Base-by-base conservation (phyloP, 495 filamentous ascomycete species). In the Penicillium coffeae region DNA sequence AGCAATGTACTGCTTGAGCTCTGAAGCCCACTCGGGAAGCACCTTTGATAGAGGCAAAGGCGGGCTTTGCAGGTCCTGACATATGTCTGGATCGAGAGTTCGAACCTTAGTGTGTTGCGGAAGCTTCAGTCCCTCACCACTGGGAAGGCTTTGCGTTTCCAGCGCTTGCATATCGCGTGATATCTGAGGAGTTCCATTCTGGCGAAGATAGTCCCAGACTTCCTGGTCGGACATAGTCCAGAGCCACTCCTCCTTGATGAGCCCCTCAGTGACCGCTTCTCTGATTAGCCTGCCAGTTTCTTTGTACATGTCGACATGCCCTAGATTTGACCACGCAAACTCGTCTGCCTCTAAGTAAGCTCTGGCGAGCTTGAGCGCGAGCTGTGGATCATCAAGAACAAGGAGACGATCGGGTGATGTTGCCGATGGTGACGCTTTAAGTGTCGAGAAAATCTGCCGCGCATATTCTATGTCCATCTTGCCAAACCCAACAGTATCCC, bases 1-100 rank as follows among this genome's bases (percentile, higher is more conserved):
- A 13, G 40, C 25, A 51, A 70, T 60, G 34, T 72, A 72, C 38
- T 64, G 40, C 48, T 61, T 52, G 19, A 58, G 63, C 55, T 68
- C 69, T 8, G 45, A 22, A 21, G 43, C 69, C 62, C 65, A 72
- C 13, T 52, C 38, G 10, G 63, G 61, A 42, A 46, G 30, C 40
- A 70, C 38, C 8, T 49, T 44, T 19, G 69, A 69, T 50, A 72
- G 47, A 18, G 69, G 64, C 8, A 51, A 41, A 9, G 59, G 54
- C 25, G 42, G 14, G 9, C 54, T 14, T 16, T 54, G 16, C 20
- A 15, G 36, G 33, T 36, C 47, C 30, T 47, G 42, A 18, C 50
- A 68, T 38, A 72, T 43, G 41, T 69, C 69, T 14, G 69, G 69
- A 49, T 72, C 69, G 14, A 72, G 42, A 13, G 67, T 70, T 21